Base-by-base conservation (phyloP, 345 rosid genomes). In the Sapria himalayana region DNA sequence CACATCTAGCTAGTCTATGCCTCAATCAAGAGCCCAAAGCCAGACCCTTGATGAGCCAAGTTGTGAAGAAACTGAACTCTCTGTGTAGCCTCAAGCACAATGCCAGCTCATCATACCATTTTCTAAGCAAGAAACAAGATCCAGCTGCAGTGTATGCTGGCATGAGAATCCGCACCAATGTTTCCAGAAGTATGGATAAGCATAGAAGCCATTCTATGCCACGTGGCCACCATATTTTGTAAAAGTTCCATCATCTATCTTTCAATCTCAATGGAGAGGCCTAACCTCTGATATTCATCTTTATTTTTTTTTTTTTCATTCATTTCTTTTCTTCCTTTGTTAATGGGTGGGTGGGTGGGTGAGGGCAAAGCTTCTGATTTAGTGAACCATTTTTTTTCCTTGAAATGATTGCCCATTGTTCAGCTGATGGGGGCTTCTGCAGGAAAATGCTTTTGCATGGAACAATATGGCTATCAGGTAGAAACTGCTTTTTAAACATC, bases 21-120 rank as follows among this genome's bases (percentile, higher is more conserved):
- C 76, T 79, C 18, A 70, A 68, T 69, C 72, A 81, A 27, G 81
- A 79, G 62, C 81, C 92, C 9, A 79, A 79, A 67, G 65, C 76
- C 16, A 67, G 92, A 47, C 92, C 92, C 5, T 63, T 69, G 37
- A 79, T 79, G 92, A 79, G 92, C 31, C 78, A 72, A 47, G 81
- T 76, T 14, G 81, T 79, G 23, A 64, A 68, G 61, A 69, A 51
- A 7, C 58, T 79, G 24, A 79, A 79, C 58, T 81, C 85, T 21
- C 71, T 79, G 42, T 79, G 67, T 1, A 69, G 52, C 49, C 78
- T 79, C 3, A 75, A 73, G 73, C 85, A 79, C 61, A 79, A 75
- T 85, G 78, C 85, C 0, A 79, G 79, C 58, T 70, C 92, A 15
- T 76, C 92, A 15, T 70, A 79, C 53, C 70, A 65, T 63, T 79